Percentiles rank a stretch among this genome's conserved stretches.
These are phyloP conservation scores for Babesia gibsoni DNA, from an alignment of 169 alveolate genomes.

Conservation along the genomic window DNA sequence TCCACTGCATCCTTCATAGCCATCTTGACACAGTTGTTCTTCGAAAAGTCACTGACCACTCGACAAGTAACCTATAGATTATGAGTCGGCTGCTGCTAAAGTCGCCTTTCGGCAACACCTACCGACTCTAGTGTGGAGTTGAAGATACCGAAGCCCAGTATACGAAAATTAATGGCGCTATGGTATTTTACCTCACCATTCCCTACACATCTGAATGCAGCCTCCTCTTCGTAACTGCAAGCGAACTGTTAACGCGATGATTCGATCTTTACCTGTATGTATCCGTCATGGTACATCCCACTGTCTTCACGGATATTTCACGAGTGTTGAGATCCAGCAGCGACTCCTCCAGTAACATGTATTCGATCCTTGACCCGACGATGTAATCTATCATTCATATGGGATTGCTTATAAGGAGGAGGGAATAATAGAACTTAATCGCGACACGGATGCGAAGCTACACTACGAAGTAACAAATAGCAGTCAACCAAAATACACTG, in stretches of 20 bases:
- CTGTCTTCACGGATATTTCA: slow-evolving; percentile 22
- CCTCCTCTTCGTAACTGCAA: slow-evolving; percentile 51
- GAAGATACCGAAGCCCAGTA: slow-evolving; percentile 41
- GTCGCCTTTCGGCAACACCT: background rate
- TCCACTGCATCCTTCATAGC: slow-evolving; percentile 2
- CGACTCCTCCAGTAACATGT: slow-evolving; percentile 51
- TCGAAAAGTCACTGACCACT: slow-evolving; percentile 21
- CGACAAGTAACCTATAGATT: background rate
- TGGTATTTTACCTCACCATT: slow-evolving; percentile 11
- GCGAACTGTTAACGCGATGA: background rate
- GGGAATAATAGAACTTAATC: no score
- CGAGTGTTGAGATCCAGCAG: slow-evolving; percentile 33
- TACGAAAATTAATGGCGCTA: slow-evolving; percentile 29
- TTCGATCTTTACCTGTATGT: slow-evolving; percentile 13
- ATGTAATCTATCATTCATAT: no score
- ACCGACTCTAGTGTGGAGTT: slow-evolving; percentile 49
- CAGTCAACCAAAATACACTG: no score
- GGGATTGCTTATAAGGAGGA: no score
- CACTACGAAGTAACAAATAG: no score
- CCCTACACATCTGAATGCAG: slow-evolving; percentile 11
- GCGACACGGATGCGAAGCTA: no score
- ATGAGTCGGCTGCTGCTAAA: background rate
- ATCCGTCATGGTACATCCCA: slow-evolving; percentile 32
- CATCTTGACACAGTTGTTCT: background rate
- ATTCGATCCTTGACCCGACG: slow-evolving; percentile 40